Evolutionary conservation across 768 basidiomycete species (phyloP).

Genomic region (Collybia mongolica): DNA sequence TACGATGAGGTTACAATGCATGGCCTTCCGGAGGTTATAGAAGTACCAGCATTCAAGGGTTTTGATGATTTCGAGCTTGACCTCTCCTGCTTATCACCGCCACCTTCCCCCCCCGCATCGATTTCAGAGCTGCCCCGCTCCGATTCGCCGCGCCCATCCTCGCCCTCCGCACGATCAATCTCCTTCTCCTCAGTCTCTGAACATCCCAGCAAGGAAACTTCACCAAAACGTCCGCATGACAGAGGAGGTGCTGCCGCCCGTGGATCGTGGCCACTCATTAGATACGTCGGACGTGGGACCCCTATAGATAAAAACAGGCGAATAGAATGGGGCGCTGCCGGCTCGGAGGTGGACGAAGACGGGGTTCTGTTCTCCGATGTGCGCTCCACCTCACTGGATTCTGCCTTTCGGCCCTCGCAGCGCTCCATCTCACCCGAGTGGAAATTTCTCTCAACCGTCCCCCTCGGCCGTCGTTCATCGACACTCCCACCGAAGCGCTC

Average conservation of each 20-base stretch:
- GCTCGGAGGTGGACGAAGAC: slow-evolving; percentile 39
- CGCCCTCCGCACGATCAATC: slow-evolving; percentile 30
- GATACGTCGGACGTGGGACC: slow-evolving; percentile 47
- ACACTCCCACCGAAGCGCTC: slow-evolving; percentile 19
- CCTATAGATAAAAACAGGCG: slow-evolving; percentile 43
- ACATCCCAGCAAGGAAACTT: slow-evolving; percentile 20
- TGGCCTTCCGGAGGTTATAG: slow-evolving; percentile 17
- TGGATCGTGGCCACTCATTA: slow-evolving; percentile 43
- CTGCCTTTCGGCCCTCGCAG: slow-evolving; percentile 20
- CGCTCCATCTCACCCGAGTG: slow-evolving; percentile 41
- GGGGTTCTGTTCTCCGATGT: slow-evolving; percentile 39
- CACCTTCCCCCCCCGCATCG: slow-evolving; percentile 37
- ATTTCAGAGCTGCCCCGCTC: slow-evolving; percentile 30
- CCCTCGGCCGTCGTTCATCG: slow-evolving; percentile 28
- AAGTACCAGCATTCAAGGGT: slow-evolving; percentile 31
- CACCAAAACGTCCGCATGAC: slow-evolving; percentile 24
- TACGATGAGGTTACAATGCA: slow-evolving; percentile 25
- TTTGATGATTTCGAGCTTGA: slow-evolving; percentile 49
- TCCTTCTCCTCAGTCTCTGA: slow-evolving; percentile 35
- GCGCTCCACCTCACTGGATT: slow-evolving; percentile 40
- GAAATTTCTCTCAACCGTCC: slow-evolving; percentile 30
- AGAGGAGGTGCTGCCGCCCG: slow-evolving; percentile 26
- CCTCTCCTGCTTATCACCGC: slow-evolving; percentile 40
- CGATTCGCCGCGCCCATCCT: slow-evolving; percentile 28
- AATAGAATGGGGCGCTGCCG: slow-evolving; percentile 43